Evolutionary conservation across 805 yeast species (phyloP), one percentile per base, ranked within the genome.

Genomic region (Saccharomycopsis malanga): DNA sequence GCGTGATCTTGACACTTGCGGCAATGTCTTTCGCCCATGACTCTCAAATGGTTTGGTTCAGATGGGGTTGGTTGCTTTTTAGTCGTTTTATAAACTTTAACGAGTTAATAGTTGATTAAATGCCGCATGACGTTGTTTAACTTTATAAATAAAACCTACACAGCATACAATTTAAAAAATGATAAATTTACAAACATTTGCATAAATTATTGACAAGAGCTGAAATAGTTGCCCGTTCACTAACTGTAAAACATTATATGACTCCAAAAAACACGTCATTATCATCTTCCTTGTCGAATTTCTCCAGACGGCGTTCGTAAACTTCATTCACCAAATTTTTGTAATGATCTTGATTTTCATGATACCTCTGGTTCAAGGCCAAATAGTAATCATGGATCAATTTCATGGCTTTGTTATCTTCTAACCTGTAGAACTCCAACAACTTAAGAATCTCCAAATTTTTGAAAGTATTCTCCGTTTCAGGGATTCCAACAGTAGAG

Each of bases 41-140:
- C 53, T 79, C 95, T 1, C 98, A 93, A 62, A 85, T 93, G 85
- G 89, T 83, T 6, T 91, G 97, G 97, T 93, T 83, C 62, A 72
- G 98, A 55, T 85, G 84, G 68, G 81, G 87, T 1, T 93, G 97
- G 96, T 69, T 93, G 59, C 49, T 76, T 4, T 63, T 81, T 14
- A 83, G 95, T 50, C 71, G 89, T 52, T 91, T 87, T 64, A 76
- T 86, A 70, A 79, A 81, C 37, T 74, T 76, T 44, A 89, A 91
- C 63, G 88, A 85, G 57, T 67, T 86, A 53, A 66, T 70, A 18
- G 34, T 15, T n/a, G n/a, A n/a, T n/a, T n/a, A n/a, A n/a, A n/a
- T n/a, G n/a, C n/a, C n/a, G n/a, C n/a, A n/a, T n/a, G n/a, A n/a
- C n/a, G n/a, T n/a, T n/a, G n/a, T n/a, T n/a, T n/a, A n/a, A n/a